These are phyloP conservation scores for Linnemannia zychae DNA, from an alignment of 192 early-diverging fungal species.

Conservation along the genomic window DNA sequence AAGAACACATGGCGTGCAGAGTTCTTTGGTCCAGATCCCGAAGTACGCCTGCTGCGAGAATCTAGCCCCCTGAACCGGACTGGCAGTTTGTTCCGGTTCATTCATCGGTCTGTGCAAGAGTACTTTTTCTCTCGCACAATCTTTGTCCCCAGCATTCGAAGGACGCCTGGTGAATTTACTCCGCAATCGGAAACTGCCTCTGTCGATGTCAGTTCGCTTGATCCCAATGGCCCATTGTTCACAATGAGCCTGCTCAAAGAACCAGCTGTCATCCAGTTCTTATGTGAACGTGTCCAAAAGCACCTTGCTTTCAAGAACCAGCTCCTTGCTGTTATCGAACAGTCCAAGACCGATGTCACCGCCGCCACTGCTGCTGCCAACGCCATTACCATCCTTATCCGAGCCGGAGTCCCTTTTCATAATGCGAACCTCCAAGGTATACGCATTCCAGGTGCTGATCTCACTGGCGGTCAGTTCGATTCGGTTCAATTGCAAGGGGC, in stretches of 20 bases:
- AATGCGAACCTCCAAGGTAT: background rate
- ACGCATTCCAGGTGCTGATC: conserved; percentile 4
- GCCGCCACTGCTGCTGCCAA: conserved; percentile 10
- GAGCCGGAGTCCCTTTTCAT: background rate
- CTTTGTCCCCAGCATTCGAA: background rate
- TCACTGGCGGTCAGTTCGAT: conserved; percentile 6
- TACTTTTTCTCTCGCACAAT: background rate
- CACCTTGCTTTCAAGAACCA: background rate
- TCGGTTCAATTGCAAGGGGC: conserved; percentile 3
- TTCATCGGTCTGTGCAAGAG: background rate
- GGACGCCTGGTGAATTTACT: background rate
- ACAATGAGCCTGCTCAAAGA: background rate
- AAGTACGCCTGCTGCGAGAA: background rate
- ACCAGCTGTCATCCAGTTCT: no score
- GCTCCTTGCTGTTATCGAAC: background rate
- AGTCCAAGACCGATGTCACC: background rate
- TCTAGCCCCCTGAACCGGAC: background rate
- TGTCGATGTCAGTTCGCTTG: background rate
- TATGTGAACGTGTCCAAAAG: background rate
- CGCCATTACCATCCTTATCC: background rate
- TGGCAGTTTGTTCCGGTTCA: background rate
- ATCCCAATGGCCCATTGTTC: background rate
- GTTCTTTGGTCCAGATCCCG: background rate
- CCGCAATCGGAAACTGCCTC: background rate
- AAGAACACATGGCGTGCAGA: background rate